A percentile compares a stretch with the other conserved stretches of the same genome.
These are phyloP conservation scores for Pleurostoma richardsiae DNA, from an alignment of 2,329 filamentous ascomycete species.

Conservation along the genomic window DNA sequence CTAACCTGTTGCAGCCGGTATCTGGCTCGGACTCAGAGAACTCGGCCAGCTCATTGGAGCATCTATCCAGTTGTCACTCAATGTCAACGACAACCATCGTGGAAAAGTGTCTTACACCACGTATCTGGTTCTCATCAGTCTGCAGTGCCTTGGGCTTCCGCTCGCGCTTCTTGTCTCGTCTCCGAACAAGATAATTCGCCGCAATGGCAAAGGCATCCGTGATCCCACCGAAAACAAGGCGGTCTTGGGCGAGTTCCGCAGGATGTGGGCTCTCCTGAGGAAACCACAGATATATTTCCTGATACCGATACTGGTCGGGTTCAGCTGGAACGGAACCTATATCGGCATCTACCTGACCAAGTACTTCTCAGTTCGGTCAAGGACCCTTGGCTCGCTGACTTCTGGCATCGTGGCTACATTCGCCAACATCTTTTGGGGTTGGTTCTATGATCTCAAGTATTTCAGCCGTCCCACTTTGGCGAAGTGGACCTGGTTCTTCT, in stretches of 20 bases:
- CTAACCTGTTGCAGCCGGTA: constrained; percentile 28
- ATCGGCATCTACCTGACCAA: constrained; percentile 46
- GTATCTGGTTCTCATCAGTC: constrained; percentile 31
- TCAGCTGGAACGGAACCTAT: constrained; percentile 46
- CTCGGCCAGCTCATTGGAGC: constrained; percentile 47
- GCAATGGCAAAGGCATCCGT: constrained; percentile 22
- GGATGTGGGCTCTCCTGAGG: constrained; percentile 30
- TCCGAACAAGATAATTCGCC: constrained; percentile 36
- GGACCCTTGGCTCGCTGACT: constrained; percentile 37
- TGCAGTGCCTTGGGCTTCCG: constrained; percentile 39
- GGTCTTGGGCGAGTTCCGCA: constrained; percentile 28
- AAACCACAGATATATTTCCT: constrained; percentile 40
- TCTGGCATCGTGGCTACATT: constrained; percentile 38
- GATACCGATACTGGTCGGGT: constrained; percentile 42
- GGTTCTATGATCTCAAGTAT: constrained; percentile 38
- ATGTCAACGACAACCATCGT: constrained; percentile 31
- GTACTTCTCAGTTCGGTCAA: constrained; percentile 45
- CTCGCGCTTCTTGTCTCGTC: constrained; percentile 37
- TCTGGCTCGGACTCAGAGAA: constrained; percentile 48
- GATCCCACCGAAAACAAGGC: constrained; percentile 29
- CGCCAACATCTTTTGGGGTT: constrained; percentile 43
- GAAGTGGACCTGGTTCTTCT: constrained; percentile 33
- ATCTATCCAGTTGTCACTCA: constrained; percentile 44
- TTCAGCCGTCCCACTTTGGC: constrained; percentile 35
- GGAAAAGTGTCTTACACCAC: constrained; percentile 40